These are phyloP conservation scores for Raffaelea ambrosiae DNA, from an alignment of 2,329 filamentous ascomycete species.

Conservation along the genomic window DNA sequence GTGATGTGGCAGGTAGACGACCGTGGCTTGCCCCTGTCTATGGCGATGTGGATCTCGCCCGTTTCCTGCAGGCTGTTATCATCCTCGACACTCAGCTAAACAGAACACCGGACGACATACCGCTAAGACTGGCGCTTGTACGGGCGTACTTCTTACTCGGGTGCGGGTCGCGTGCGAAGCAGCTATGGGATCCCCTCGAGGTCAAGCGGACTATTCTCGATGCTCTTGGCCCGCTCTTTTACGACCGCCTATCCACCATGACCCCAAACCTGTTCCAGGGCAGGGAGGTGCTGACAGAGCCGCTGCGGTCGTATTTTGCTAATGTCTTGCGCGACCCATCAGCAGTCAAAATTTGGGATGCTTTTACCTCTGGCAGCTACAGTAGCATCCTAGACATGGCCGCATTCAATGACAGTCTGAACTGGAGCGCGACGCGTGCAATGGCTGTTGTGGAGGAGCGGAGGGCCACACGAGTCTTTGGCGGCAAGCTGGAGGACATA, in stretches of 20 bases:
- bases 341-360: constrained; percentile 35
- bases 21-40: constrained; percentile 10
- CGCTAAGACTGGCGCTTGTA: constrained; percentile 40
- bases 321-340: constrained; percentile 29
- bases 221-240: constrained; percentile 43
- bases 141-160: constrained; percentile 44
- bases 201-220: constrained; percentile 52
- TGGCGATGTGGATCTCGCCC: constrained; percentile 15
- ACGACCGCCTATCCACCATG: constrained; percentile 45
- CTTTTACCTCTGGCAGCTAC: constrained; percentile 42
- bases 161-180: constrained; percentile 34
- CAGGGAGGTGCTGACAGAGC: constrained; percentile 28
- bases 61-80: constrained; percentile 38
- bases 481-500: constrained; percentile 30
- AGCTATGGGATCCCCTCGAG: constrained; percentile 41
- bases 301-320: constrained; percentile 36
- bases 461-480: constrained; percentile 34
- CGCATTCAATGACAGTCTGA: constrained; percentile 32
- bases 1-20: background rate
- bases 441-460: constrained; percentile 45
- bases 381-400: constrained; percentile 40
- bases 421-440: constrained; percentile 41
- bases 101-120: constrained; percentile 35
- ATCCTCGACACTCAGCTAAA: constrained; percentile 41
- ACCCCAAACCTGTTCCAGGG: constrained; percentile 33